A percentile compares a stretch with the other conserved stretches of the same genome.
These are phyloP conservation scores for Spathaspora arborariae DNA, from an alignment of 805 yeast species.

Conservation along the genomic window DNA sequence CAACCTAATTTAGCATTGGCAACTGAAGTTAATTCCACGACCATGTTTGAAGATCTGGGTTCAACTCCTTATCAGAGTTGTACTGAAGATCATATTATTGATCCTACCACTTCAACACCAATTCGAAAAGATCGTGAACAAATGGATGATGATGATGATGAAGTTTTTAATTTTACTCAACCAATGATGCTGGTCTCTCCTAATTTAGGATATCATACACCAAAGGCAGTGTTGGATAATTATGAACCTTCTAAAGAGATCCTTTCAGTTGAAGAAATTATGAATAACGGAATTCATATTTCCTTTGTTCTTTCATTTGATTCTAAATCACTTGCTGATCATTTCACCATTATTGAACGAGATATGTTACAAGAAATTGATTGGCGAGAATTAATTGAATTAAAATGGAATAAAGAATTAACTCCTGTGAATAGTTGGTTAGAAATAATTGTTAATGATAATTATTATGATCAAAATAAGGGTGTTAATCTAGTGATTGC, in stretches of 20 bases:
- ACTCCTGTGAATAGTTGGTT: slow-evolving; percentile 82
- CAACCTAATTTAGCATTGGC: slow-evolving; percentile 8
- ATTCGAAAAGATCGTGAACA: slow-evolving; percentile 6
- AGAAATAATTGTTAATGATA: slow-evolving; percentile 58
- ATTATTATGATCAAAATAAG: slow-evolving; percentile 42
- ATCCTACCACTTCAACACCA: slow-evolving; percentile 12
- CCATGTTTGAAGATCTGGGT: neutral
- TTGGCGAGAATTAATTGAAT: slow-evolving; percentile 83
- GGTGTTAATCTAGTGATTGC: slow-evolving; percentile 82
- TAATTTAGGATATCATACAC: slow-evolving; percentile 14
- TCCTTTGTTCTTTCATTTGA: slow-evolving; percentile 78
- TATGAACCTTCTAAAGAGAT: slow-evolving; percentile 26
- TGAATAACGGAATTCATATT: slow-evolving; percentile 56
- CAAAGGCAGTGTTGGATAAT: slow-evolving; percentile 32
- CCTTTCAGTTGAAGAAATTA: slow-evolving; percentile 36
- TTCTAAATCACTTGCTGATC: slow-evolving; percentile 67
- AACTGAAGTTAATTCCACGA: neutral
- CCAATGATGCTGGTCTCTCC: neutral
- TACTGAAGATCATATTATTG: neutral
- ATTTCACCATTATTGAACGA: slow-evolving; percentile 80
- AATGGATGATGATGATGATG: neutral
- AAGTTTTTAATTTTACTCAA: neutral
- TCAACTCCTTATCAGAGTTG: neutral
- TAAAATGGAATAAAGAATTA: slow-evolving; percentile 66
- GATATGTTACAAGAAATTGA: slow-evolving; percentile 83